Evolutionary conservation across 2,329 filamentous ascomycete genomes (phyloP).

Genomic region (Penicillium digitatum): DNA sequence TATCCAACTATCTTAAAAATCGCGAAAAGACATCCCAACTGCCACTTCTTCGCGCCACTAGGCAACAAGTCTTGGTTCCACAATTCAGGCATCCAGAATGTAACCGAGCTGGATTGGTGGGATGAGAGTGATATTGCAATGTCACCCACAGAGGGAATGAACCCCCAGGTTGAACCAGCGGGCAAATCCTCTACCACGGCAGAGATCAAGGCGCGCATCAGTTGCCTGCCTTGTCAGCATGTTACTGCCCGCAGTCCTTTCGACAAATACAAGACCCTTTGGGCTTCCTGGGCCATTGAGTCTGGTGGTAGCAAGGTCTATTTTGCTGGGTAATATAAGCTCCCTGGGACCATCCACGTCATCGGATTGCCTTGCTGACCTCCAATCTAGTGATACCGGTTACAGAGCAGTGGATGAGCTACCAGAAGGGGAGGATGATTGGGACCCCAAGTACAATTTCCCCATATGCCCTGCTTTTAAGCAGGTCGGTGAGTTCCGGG

Average conservation of each 20-base stretch:
- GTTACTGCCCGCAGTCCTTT: slow-evolving; percentile 64
- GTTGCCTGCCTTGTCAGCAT: slow-evolving; percentile 82
- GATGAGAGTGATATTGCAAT: slow-evolving; percentile 72
- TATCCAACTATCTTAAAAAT: slow-evolving; percentile 70
- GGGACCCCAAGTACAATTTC: slow-evolving; percentile 61
- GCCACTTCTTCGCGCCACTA: slow-evolving; percentile 82
- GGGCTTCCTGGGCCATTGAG: slow-evolving; percentile 79
- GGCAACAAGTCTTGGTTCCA: slow-evolving; percentile 81
- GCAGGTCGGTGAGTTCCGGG: slow-evolving; percentile 72
- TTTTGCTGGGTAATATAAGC: slow-evolving; percentile 60
- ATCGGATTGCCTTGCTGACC: slow-evolving; percentile 6
- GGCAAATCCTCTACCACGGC: slow-evolving; percentile 23
- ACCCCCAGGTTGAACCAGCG: slow-evolving; percentile 27
- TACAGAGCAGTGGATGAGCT: slow-evolving; percentile 73
- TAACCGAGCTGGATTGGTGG: slow-evolving; percentile 96
- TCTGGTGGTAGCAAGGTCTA: slow-evolving; percentile 74
- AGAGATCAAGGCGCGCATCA: slow-evolving; percentile 66
- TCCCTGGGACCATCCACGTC: too few species aligned
- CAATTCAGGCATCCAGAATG: slow-evolving; percentile 64
- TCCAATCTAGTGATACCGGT: slow-evolving; percentile 69
- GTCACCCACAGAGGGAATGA: slow-evolving; percentile 35
- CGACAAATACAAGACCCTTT: slow-evolving; percentile 73
- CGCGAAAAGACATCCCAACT: slow-evolving; percentile 66
- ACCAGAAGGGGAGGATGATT: slow-evolving; percentile 64
- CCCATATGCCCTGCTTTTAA: slow-evolving; percentile 80